phyloP scores from a whole-genome alignment of 2,329 filamentous ascomycete genomes.

The Monosporascus sp. region DNA sequence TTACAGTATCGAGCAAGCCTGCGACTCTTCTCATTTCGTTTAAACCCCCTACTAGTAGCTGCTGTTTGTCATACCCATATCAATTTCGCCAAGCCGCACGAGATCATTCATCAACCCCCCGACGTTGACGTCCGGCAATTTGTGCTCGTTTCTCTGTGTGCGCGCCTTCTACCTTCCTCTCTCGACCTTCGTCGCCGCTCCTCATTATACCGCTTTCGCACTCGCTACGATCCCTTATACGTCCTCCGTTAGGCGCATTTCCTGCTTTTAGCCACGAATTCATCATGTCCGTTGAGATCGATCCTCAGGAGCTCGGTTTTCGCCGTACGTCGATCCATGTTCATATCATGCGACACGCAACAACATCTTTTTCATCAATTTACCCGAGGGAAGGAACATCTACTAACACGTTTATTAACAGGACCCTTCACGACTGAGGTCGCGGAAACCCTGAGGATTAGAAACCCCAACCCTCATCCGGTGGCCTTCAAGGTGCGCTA shows the following conservation, averaged over 20 bases:
- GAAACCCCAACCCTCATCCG: slow-evolving; percentile 57
- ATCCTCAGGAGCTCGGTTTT: slow-evolving; percentile 88
- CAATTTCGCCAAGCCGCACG: no score
- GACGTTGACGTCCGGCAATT: no score
- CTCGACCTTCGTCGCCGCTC: no score
- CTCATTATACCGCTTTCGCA: no score
- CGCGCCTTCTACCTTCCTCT: no score
- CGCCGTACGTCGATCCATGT: slow-evolving; percentile 60
- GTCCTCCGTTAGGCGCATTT: slow-evolving; percentile 2
- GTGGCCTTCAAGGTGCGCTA: slow-evolving; percentile 64
- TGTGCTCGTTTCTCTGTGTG: no score
- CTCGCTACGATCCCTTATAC: background rate
- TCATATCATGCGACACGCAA: background rate
- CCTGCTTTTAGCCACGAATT: slow-evolving; percentile 15
- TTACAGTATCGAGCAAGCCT: no score
- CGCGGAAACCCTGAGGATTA: slow-evolving; percentile 59
- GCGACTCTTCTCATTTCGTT: no score
- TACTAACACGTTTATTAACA: slow-evolving; percentile 29
- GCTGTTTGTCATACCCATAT: no score
- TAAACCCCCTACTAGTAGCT: no score
- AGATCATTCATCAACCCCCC: no score
- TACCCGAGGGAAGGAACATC: background rate
- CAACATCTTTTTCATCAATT: background rate
- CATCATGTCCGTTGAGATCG: slow-evolving; percentile 91
- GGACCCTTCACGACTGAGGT: slow-evolving; percentile 66